phyloP scores from a whole-genome alignment of 1,139 yeast genomes.

The Hyphopichia buzzinii region DNA sequence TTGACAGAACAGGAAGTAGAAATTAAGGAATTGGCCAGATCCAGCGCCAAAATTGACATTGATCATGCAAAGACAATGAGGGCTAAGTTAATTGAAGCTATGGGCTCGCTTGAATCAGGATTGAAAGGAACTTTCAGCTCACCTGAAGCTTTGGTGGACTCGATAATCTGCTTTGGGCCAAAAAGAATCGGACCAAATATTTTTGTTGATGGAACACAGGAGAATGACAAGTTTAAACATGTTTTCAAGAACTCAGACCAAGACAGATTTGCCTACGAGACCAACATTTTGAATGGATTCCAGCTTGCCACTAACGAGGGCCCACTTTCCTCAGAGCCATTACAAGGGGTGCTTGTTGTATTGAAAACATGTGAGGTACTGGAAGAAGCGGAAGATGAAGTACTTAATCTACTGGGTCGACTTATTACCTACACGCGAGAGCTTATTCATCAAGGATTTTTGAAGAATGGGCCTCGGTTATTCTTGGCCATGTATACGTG shows the following conservation, averaged over 20 bases:
- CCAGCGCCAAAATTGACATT: slow-evolving; percentile 8
- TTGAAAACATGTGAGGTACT: slow-evolving; percentile 32
- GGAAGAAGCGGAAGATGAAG: slow-evolving; percentile 27
- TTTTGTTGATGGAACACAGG: slow-evolving; percentile 50
- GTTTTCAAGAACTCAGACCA: slow-evolving; percentile 15
- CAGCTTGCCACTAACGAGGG: slow-evolving; percentile 83
- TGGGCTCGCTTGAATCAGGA: slow-evolving; percentile 20
- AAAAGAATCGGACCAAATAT: slow-evolving; percentile 75
- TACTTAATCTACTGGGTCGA: slow-evolving; percentile 58
- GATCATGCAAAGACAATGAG: slow-evolving; percentile 19
- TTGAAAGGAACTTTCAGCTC: slow-evolving; percentile 17
- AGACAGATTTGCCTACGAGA: slow-evolving; percentile 51
- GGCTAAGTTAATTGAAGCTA: slow-evolving; percentile 26
- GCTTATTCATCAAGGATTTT: slow-evolving; percentile 63
- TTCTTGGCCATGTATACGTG: slow-evolving; percentile 91
- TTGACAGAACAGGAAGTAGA: slow-evolving; percentile 46
- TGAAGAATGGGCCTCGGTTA: slow-evolving; percentile 83
- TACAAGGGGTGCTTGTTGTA: slow-evolving; percentile 73
- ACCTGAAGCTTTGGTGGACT: slow-evolving; percentile 31
- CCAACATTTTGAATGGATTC: slow-evolving; percentile 76
- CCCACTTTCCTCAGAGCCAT: slow-evolving; percentile 83
- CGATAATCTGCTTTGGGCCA: slow-evolving; percentile 74
- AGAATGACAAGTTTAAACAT: slow-evolving; percentile 31
- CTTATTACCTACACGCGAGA: slow-evolving; percentile 74
- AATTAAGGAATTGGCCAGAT: slow-evolving; percentile 21